Base-by-base conservation (phyloP, 148 eudicot genomes). In the Tetragonia tetragonoides region DNA sequence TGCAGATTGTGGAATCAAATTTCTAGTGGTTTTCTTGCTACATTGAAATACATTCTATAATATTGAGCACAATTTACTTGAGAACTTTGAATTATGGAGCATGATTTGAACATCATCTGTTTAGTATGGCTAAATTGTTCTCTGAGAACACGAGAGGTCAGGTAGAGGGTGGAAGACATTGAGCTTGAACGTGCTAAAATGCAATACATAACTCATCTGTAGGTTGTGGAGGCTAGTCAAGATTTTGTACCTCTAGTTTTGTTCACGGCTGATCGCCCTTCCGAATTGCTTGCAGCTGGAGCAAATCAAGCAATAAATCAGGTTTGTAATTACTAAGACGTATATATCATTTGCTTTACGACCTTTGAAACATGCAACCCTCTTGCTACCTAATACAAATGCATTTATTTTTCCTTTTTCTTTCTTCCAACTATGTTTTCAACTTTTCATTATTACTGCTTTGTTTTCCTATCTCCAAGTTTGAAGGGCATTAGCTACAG, bases 191-290 rank as follows among this genome's bases (percentile, higher is more conserved):
- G 40, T 72, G 70, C 3, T 81, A 16, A 53, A 5, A 66, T 77
- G 63, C 70, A 67, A 68, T 70, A 47, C 54, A 5, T 74, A 44
- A 70, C 59, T 70, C 12, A 24, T 81, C 65, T 78, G 61, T 81
- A 95, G 97, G 97, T 93, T 79, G 99, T 95, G 77, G 99, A 95
- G 90, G 99, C 99, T 20, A 91, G 94, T 82, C 97, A 93, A 83
- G 95, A 87, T 87, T 95, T 91, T 86, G 89, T 95, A 39, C 99
- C 99, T 16, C 83, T 93, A 56, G 71, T 95, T 53, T 82, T 95
- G 59, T 93, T 95, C 61, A 95, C 97, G 62, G 99, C 97, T 49
- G 99, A 95, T 83, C 99, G 99, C 49, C 99, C 99, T 74, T 86
- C 97, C 0, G 99, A 95, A 86, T 87, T 95, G 77, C 93, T 82